A percentile compares a stretch with the other conserved stretches of the same genome.
phyloP scores from a whole-genome alignment of 352 stramenopile genomes.

The Globisporangium paroecandrum region DNA sequence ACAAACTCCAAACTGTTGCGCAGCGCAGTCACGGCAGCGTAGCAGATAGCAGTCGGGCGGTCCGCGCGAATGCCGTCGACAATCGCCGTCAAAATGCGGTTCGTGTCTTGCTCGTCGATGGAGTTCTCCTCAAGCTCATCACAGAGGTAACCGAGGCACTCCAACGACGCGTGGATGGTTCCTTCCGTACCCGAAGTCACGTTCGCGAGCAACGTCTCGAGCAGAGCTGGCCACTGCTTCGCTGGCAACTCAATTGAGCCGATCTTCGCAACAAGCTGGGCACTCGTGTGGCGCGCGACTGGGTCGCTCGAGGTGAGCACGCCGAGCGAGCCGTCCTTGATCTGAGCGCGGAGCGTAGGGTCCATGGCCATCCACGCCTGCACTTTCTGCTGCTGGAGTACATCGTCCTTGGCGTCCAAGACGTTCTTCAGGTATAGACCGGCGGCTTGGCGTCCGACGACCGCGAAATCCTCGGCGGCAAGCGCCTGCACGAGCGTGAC shows the following conservation, averaged over 20 bases:
- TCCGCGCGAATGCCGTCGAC: conserved; percentile 93
- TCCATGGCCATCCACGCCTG: conserved; percentile 78
- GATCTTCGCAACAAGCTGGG: conserved; percentile 92
- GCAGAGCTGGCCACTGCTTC: conserved; percentile 93
- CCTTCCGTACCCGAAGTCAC: conserved; percentile 82
- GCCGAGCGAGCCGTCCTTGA: conserved; percentile 69
- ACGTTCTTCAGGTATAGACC: conserved; percentile 88
- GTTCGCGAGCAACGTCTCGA: conserved; percentile 91
- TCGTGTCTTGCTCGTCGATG: conserved; percentile 85
- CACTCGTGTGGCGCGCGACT: conserved; percentile 79
- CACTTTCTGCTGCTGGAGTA: conserved; percentile 76
- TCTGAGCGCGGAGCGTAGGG: conserved; percentile 57
- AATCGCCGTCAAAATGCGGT: conserved; percentile 97
- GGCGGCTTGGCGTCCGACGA: conserved; percentile 70
- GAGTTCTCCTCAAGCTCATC: conserved; percentile 74
- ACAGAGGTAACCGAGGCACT: conserved; percentile 83
- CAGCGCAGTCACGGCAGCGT: conserved; percentile 90
- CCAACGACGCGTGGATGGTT: conserved; percentile 89
- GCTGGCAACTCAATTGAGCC: conserved; percentile 92
- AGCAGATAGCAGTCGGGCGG: conserved; percentile 83
- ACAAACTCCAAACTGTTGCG: conserved; percentile 96
- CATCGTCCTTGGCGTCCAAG: conserved; percentile 81
- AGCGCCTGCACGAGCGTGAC: conserved; percentile 80
- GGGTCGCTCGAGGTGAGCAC: conserved; percentile 63
- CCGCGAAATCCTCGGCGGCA: conserved; percentile 70